These are phyloP conservation scores for Hamigera avellanea DNA, from an alignment of 495 filamentous ascomycete species.

Conservation along the genomic window DNA sequence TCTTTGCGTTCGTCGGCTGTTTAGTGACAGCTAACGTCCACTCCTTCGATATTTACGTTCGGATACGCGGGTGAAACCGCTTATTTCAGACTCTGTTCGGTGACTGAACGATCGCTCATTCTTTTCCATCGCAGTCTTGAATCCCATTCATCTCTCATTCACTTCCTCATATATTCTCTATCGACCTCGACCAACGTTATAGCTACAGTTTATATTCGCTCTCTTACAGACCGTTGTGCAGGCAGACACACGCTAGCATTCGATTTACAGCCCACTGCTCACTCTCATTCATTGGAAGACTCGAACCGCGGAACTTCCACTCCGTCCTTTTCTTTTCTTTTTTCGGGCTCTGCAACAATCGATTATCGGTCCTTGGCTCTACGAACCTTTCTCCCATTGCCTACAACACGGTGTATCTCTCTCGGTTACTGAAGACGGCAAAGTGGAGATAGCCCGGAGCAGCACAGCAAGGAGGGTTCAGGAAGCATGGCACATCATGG, in stretches of 20 bases:
- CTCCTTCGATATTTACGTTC: conserved; percentile 9
- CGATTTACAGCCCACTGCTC: background rate
- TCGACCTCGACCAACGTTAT: too few species aligned
- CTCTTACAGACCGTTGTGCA: conserved; percentile 5
- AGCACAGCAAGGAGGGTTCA: too few species aligned
- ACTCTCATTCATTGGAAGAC: background rate
- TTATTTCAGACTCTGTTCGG: conserved; percentile 2
- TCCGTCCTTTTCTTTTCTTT: too few species aligned
- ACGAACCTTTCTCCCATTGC: too few species aligned
- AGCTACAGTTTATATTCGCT: conserved; percentile 1
- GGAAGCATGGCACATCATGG: conserved; percentile 18
- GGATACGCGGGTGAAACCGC: too few species aligned
- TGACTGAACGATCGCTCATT: background rate
- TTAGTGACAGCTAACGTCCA: conserved; percentile 16
- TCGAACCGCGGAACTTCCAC: background rate
- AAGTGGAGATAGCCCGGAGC: too few species aligned
- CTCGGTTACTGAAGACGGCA: too few species aligned
- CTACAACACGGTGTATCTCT: too few species aligned
- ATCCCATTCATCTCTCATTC: too few species aligned
- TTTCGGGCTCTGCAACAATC: too few species aligned
- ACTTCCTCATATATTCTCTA: too few species aligned
- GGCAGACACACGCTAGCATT: conserved; percentile 5
- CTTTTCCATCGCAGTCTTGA: conserved; percentile 1
- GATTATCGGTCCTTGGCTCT: too few species aligned
- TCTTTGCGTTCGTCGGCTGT: conserved; percentile 11